These are phyloP conservation scores for Bolboschoenus planiculmis DNA, from an alignment of 176 grass and related monocot genomes.

Conservation along the genomic window DNA sequence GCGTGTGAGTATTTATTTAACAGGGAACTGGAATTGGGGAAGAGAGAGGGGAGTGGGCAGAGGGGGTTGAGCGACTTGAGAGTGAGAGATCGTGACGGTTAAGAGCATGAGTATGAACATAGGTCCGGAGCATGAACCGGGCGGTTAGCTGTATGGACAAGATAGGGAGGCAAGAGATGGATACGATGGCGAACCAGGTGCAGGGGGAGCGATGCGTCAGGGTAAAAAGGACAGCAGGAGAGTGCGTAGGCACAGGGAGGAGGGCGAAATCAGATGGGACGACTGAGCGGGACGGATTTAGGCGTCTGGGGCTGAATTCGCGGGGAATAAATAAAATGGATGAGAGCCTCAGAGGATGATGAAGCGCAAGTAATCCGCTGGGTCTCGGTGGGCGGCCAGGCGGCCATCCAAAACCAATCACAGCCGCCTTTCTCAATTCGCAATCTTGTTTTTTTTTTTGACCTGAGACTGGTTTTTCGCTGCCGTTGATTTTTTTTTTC, in stretches of 20 bases:
- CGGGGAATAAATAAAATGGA: too few species aligned
- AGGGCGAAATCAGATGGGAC: not conserved
- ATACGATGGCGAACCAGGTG: not conserved
- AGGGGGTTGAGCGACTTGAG: constrained; percentile 25
- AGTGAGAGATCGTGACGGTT: constrained; percentile 23
- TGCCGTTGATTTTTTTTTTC: too few species aligned
- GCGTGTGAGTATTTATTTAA: constrained; percentile 21
- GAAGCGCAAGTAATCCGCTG: not conserved
- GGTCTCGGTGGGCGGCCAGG: not conserved
- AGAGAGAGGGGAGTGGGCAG: not conserved
- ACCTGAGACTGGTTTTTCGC: too few species aligned
- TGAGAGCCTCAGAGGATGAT: too few species aligned
- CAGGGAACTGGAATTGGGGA: not conserved
- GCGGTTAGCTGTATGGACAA: too few species aligned
- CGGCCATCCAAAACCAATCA: not conserved
- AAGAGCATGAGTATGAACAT: not conserved
- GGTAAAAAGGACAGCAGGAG: not conserved
- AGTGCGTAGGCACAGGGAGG: not conserved
- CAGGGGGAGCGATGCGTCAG: not conserved
- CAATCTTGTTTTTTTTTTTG: too few species aligned
- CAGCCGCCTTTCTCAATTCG: too few species aligned
- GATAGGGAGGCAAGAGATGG: not conserved
- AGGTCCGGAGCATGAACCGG: not conserved
- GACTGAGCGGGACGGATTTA: not conserved
- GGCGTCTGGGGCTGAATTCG: not conserved